Percentiles rank a stretch among this genome's conserved stretches.
Conservation (phyloP, 2,329 filamentous ascomycete species). For the Alternaria gaisen region DNA sequence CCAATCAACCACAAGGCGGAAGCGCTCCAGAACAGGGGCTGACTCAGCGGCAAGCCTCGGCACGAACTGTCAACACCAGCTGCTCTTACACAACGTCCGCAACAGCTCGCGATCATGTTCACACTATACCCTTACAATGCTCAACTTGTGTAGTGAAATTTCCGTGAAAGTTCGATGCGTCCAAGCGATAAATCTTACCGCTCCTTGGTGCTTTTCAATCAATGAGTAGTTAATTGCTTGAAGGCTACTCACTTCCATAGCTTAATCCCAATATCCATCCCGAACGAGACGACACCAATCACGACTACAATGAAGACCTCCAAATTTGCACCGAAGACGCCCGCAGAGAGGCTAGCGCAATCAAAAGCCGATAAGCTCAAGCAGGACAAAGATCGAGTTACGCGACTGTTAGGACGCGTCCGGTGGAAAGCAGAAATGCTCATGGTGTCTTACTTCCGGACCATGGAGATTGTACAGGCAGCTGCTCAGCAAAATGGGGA, state of each 20-base stretch:
- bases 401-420: constrained; percentile 38
- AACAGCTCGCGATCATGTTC: background rate
- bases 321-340: constrained; percentile 44
- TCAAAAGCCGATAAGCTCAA: constrained; percentile 40
- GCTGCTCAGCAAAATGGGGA: constrained; percentile 25
- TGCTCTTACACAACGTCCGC: background rate
- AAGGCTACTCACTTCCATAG: background rate
- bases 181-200: background rate
- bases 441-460: constrained; percentile 39
- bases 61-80: background rate
- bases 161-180: background rate
- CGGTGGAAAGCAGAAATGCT: constrained; percentile 51
- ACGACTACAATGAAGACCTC: constrained; percentile 32
- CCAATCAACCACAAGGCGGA: background rate
- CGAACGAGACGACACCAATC: background rate
- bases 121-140: background rate
- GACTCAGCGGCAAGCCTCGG: constrained; percentile 13
- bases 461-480: constrained; percentile 35
- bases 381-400: constrained; percentile 40
- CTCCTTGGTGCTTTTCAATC: background rate
- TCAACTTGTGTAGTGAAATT: background rate
- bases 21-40: background rate
- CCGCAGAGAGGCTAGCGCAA: constrained; percentile 33
- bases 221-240: background rate
- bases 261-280: background rate